A percentile compares a stretch with the other conserved stretches of the same genome.
Conservation (phyloP, 768 basidiomycete species). For the Suillus ampliporus region DNA sequence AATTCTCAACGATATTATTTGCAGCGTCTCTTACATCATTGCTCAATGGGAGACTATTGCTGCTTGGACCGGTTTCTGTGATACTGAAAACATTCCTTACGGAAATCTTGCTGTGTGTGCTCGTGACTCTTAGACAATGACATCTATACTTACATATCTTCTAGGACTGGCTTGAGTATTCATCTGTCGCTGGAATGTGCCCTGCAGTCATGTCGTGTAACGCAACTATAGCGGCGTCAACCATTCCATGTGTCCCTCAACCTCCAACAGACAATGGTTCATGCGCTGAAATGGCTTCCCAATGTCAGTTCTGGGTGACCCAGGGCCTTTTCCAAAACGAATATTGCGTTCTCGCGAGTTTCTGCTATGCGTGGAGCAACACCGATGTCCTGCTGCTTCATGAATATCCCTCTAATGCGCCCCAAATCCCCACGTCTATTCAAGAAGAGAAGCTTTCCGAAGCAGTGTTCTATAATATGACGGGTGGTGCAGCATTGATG, state of each 20-base stretch:
- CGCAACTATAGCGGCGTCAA: slow-evolving; percentile 4
- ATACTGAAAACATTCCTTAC: slow-evolving; percentile 27
- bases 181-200: slow-evolving; percentile 24
- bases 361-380: slow-evolving; percentile 29
- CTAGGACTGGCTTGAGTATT: slow-evolving; percentile 32
- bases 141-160: not conserved
- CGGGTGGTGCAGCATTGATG: slow-evolving; percentile 23
- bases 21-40: slow-evolving; percentile 15
- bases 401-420: slow-evolving; percentile 17
- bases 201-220: slow-evolving; percentile 22
- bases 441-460: slow-evolving; percentile 22
- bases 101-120: slow-evolving; percentile 23
- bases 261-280: slow-evolving; percentile 28
- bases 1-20: not conserved
- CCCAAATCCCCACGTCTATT: slow-evolving; percentile 16
- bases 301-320: slow-evolving; percentile 27
- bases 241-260: slow-evolving; percentile 24
- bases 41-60: slow-evolving; percentile 25
- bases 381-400: slow-evolving; percentile 25
- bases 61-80: slow-evolving; percentile 30
- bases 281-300: slow-evolving; percentile 20
- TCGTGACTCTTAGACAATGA: not conserved
- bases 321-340: slow-evolving; percentile 31
- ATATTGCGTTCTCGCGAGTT: slow-evolving; percentile 28
- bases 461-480: slow-evolving; percentile 26